phyloP scores from a whole-genome alignment of 306 rosid genomes.

The Quercus suber region DNA sequence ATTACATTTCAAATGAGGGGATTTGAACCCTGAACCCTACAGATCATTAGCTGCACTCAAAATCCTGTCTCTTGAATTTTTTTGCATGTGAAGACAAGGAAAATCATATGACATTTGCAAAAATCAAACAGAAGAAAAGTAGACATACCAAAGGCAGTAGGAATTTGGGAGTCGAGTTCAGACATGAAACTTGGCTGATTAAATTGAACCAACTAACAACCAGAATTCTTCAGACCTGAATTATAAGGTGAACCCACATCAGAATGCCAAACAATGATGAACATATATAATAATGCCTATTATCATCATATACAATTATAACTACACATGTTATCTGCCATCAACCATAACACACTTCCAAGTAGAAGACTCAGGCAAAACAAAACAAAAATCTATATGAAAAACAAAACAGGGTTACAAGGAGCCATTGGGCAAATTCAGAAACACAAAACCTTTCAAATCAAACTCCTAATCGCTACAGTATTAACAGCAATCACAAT shows the following conservation, averaged over 20 bases:
- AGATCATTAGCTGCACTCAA: too few species aligned
- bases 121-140: neutral
- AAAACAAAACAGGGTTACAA: neutral
- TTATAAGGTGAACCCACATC: neutral
- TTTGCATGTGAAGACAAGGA: too few species aligned
- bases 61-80: too few species aligned
- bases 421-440: neutral
- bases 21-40: too few species aligned
- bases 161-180: constrained; percentile 70
- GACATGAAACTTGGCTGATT: constrained; percentile 68
- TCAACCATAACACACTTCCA: neutral
- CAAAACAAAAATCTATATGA: neutral
- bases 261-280: neutral
- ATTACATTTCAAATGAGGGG: too few species aligned
- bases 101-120: too few species aligned
- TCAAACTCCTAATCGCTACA: neutral
- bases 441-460: neutral
- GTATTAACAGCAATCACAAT: neutral
- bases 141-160: constrained; percentile 68
- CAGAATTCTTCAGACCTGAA: constrained; percentile 47
- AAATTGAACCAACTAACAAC: constrained; percentile 32
- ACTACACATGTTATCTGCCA: neutral
- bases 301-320: neutral
- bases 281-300: neutral
- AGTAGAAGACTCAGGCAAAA: neutral